Conservation (phyloP, 495 filamentous ascomycete genomes). For the Cladorrhinum samala region DNA sequence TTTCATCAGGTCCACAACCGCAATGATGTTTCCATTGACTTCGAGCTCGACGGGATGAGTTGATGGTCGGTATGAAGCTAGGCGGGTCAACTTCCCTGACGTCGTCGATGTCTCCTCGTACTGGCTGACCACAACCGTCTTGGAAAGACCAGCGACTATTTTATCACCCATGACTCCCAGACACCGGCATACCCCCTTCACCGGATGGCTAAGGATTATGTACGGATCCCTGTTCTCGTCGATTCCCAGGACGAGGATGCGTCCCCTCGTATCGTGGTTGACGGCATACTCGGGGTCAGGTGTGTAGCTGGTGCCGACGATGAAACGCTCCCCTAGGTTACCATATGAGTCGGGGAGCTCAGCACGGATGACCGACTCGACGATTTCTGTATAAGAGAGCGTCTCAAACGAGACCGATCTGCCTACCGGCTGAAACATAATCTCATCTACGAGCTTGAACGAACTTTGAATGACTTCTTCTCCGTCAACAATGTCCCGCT, state of each 20-base stretch:
- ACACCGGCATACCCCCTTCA: constrained; percentile 73
- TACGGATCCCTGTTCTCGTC: constrained; percentile 66
- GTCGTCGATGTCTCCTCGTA: constrained; percentile 44
- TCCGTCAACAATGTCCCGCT: constrained; percentile 44
- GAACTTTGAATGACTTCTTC: constrained; percentile 45
- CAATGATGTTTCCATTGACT: constrained; percentile 63
- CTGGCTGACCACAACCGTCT: constrained; percentile 68
- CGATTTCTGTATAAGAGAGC: constrained; percentile 61
- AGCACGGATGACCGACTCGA: constrained; percentile 78
- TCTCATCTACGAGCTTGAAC: constrained; percentile 48
- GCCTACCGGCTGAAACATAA: constrained; percentile 42
- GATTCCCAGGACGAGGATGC: constrained; percentile 80
- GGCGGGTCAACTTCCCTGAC: constrained; percentile 52
- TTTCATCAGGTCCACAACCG: constrained; percentile 92
- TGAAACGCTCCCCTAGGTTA: constrained; percentile 66
- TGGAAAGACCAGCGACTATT: constrained; percentile 78
- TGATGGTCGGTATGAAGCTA: constrained; percentile 70
- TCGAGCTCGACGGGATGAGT: constrained; percentile 83
- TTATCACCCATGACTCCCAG: constrained; percentile 64
- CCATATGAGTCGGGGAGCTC: constrained; percentile 61
- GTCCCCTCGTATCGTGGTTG: constrained; percentile 52
- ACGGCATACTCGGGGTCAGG: constrained; percentile 45
- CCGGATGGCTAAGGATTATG: constrained; percentile 52
- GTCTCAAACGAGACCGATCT: constrained; percentile 37
- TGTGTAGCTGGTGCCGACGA: constrained; percentile 80